phyloP scores from a whole-genome alignment of 2,329 filamentous ascomycete genomes.

The Arthrobotrys sphaeroides region DNA sequence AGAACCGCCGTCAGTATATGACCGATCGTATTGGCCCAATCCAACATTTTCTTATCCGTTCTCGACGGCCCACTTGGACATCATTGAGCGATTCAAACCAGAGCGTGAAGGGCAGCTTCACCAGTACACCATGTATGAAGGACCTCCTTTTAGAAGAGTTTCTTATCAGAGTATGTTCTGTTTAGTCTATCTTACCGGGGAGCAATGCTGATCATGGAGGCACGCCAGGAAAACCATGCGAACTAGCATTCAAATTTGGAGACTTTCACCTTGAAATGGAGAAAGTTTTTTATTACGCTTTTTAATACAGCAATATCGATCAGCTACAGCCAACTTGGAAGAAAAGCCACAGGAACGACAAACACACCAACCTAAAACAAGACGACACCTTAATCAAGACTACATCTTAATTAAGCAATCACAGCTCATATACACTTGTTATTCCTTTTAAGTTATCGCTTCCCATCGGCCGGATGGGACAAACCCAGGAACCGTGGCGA shows the following conservation, averaged over 20 bases:
- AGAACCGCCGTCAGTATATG: background rate
- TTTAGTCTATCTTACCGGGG: background rate
- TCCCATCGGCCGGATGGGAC: constrained; percentile 36
- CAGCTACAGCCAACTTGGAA: background rate
- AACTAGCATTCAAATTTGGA: background rate
- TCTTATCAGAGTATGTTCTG: background rate
- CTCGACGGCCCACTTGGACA: background rate
- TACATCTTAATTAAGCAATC: too few relatives aligned
- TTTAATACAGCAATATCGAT: background rate
- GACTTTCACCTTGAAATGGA: background rate
- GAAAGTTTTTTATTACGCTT: background rate
- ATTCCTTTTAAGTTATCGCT: too few relatives aligned
- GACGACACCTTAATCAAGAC: too few relatives aligned
- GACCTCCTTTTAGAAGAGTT: background rate
- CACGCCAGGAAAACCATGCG: background rate
- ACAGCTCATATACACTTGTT: too few relatives aligned
- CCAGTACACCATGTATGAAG: background rate
- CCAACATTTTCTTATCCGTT: background rate
- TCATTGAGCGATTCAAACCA: background rate
- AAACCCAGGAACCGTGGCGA: constrained; percentile 46
- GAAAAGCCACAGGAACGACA: too few relatives aligned
- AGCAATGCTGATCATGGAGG: background rate
- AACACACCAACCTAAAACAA: too few relatives aligned
- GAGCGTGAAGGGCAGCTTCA: background rate
- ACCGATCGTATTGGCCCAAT: too few relatives aligned